These are phyloP conservation scores for Adansonia rubrostipa DNA, from an alignment of 441 rosid species.

Conservation along the genomic window DNA sequence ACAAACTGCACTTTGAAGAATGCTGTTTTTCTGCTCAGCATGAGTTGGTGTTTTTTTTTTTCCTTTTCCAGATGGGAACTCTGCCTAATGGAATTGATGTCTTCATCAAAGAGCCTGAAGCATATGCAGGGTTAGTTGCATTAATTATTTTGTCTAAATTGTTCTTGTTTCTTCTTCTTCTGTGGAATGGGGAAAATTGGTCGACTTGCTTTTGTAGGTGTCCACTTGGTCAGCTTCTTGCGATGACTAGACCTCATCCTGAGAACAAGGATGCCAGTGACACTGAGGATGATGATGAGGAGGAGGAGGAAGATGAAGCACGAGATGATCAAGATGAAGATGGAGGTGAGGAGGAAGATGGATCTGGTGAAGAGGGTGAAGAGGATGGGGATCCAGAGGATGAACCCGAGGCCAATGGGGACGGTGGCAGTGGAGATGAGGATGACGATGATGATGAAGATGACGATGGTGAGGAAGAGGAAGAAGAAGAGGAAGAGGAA, in stretches of 20 bases:
- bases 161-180: constrained; percentile 6
- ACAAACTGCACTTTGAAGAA: neutral
- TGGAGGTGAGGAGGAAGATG: constrained; percentile 45
- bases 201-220: constrained; percentile 40
- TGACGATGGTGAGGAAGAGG: constrained; percentile 37
- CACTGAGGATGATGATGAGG: constrained; percentile 50
- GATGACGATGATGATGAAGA: constrained; percentile 35
- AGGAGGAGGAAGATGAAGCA: constrained; percentile 33
- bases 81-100: constrained; percentile 35
- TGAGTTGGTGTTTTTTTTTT: constrained; percentile 19
- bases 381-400: constrained; percentile 49
- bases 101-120: constrained; percentile 34
- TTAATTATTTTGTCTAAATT: constrained; percentile 20
- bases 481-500: constrained; percentile 31
- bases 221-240: constrained; percentile 40
- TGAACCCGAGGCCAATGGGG: constrained; percentile 50
- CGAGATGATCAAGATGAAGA: constrained; percentile 44
- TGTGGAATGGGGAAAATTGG: constrained; percentile 8
- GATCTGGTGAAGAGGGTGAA: constrained; percentile 45
- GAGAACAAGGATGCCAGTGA: constrained; percentile 58
- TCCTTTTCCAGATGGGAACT: constrained; percentile 39
- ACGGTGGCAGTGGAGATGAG: constrained; percentile 46
- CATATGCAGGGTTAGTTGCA: constrained; percentile 43
- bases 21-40: constrained; percentile 16
- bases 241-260: constrained; percentile 44